Conservation (phyloP, 306 rosid genomes). For the Cercis canadensis region DNA sequence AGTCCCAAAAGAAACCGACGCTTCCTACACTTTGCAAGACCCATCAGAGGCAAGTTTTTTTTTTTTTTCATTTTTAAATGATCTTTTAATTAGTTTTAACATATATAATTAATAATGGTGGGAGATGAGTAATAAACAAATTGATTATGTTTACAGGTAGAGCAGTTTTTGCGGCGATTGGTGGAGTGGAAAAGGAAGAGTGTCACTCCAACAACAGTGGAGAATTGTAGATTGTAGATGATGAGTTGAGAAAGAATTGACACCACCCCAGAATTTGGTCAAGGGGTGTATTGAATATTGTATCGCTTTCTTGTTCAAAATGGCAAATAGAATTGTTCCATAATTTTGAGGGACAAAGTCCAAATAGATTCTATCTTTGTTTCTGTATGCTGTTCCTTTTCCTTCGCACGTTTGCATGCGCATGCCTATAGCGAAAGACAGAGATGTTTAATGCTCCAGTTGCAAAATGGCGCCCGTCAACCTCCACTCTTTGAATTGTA, state of each 20-base stretch:
- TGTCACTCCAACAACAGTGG: constrained; percentile 31
- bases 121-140: constrained; percentile 1
- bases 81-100: no score
- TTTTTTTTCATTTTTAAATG: not conserved
- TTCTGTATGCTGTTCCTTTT: not conserved
- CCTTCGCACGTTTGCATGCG: constrained; percentile 51
- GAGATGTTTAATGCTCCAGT: constrained; percentile 40
- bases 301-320: constrained; percentile 37
- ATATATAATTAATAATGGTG: no score
- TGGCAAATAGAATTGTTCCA: constrained; percentile 40
- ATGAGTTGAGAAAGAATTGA: constrained; percentile 33
- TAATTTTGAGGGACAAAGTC: constrained; percentile 34
- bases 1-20: constrained; percentile 81
- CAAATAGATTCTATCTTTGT: constrained; percentile 34
- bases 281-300: constrained; percentile 44
- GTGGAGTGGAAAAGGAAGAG: constrained; percentile 71
- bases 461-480: constrained; percentile 15
- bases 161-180: constrained; percentile 75
- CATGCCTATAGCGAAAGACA: constrained; percentile 47
- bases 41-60: constrained; percentile 73
- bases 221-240: constrained; percentile 40
- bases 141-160: constrained; percentile 56
- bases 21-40: constrained; percentile 84
- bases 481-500: constrained; percentile 37
- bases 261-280: constrained; percentile 45